Base-by-base conservation (phyloP, 306 rosid species). In the Gynostemma pentaphyllum region DNA sequence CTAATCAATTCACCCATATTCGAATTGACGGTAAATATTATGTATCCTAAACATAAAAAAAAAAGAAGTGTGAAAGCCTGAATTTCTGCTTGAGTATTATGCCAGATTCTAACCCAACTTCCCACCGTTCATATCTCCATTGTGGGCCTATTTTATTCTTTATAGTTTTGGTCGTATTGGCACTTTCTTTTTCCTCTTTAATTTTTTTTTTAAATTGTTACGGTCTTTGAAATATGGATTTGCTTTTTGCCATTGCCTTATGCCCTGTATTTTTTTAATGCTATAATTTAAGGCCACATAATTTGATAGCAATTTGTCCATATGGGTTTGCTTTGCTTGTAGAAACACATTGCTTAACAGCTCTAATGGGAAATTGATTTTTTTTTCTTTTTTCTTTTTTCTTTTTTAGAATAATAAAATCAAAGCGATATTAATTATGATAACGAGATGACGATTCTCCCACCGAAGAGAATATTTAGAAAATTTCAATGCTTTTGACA, bases 401-500 rank as follows among this genome's bases (percentile, higher is more conserved):
- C 10, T 48, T 46, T 28, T 45, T 45, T 1, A 54, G 24, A 55
- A 56, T 60, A 66, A 24, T 57, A 39, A 8, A 26, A 66, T 45
- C 47, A 49, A 8, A 44, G n/a, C 24, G 22, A 61, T 46, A 14
- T 44, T 23, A 10, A 13, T 55, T 45, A 69, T 57, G 78, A 72
- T 78, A 78, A 75, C 32, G 46, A 66, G 55, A 59, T 75, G 75
- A 64, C 66, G 75, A 78, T 78, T 71, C 75, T 63, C 55, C 79
- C 85, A 71, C 82, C 82, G 44, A 13, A 42, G 74, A 41, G 80
- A 71, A 77, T 73, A 73, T 70, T 73, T 66, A 51, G 67, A 22
- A 71, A 66, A 4, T 28, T 67, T 75, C 36, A 70, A 52, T 69
- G 70, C 79, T 72, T 75, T 78, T 71, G 77, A 68, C 81, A 66